Conservation (phyloP, 345 rosid genomes). For the Citrus mangshanensis region DNA sequence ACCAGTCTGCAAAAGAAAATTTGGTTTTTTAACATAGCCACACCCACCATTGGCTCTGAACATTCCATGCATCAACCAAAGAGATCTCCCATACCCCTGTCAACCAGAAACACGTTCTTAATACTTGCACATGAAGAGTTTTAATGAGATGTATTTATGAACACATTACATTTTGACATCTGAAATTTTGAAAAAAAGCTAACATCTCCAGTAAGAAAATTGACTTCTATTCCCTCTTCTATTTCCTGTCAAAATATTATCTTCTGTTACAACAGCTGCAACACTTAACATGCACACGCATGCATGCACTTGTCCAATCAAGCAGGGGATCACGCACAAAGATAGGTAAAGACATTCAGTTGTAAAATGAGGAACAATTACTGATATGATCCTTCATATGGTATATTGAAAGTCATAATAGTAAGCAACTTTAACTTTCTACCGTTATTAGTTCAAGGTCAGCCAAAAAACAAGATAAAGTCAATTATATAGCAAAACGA, state of each 20-base stretch:
- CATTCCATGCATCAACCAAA: constrained; percentile 96
- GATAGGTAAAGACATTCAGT: not conserved
- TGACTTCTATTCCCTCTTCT: not conserved
- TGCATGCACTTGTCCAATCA: not conserved
- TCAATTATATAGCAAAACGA: not conserved
- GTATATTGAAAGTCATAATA: not conserved
- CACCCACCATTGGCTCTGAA: constrained; percentile 90
- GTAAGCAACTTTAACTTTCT: not conserved
- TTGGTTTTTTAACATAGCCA: constrained; percentile 84
- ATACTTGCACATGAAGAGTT: not conserved
- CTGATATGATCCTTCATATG: not conserved
- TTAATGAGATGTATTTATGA: not conserved
- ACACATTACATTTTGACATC: not conserved
- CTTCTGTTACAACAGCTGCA: not conserved
- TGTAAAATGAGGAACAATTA: not conserved
- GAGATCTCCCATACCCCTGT: constrained; percentile 81
- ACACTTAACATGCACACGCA: too few relatives aligned
- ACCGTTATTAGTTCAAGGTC: not conserved
- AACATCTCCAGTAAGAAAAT: not conserved
- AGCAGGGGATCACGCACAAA: not conserved
- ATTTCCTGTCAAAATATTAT: not conserved
- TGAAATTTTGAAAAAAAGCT: not conserved
- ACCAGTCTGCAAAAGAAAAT: constrained; percentile 45
- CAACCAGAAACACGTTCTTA: constrained; percentile 11
- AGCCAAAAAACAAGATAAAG: not conserved